Base-by-base conservation (phyloP, 2,329 filamentous ascomycete species). In the Sordariomycetes sp. region DNA sequence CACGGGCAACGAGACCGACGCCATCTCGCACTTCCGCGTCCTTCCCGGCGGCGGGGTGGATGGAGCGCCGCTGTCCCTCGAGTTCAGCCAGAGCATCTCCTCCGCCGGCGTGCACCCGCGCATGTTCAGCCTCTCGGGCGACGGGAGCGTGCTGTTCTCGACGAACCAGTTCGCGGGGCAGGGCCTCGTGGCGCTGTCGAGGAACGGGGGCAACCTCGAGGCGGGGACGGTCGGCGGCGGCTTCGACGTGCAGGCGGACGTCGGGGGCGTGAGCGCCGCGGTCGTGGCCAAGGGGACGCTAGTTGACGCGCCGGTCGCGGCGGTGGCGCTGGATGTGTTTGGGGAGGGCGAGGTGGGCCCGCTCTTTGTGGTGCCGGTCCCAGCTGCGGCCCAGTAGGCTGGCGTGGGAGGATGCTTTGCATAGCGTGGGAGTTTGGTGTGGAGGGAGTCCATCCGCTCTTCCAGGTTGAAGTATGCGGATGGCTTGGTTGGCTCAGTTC, bases 11-110 rank as follows among this genome's bases (percentile, higher is more conserved):
- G 63, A 62, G 5, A 73, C 72, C 12, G 78, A 80, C 68, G 75
- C 67, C 64, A 74, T 80, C 63, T 70, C 76, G 8, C 75, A 75
- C 67, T 79, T 80, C 65, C 66, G 66, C 64, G 61, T 74, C 48
- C 64, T 68, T 53, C 57, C 65, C 52, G 48, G 54, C 10, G 48
- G 25, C 25, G 61, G 59, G 25, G 54, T 60, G 35, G 64, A n/a
- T n/a, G n/a, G 59, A 34, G 64, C 61, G 48, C 61, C 61, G 12
- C 58, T 69, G 54, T 66, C 61, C 6, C 69, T 77, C 53, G 61
- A 66, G 43, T 72, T 72, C 57, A 64, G 62, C 32, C 68, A 70
- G 58, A 61, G 67, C 35, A 65, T 72, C 54, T 67, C 68, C 12
- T 70, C 71, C 0, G 67, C 68, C 48, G 74, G 75, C 37, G 59